A percentile compares a stretch with the other conserved stretches of the same genome.
These are phyloP conservation scores for Pascua sp. DNA, from an alignment of 1,284 basidiomycete species.

Conservation along the genomic window DNA sequence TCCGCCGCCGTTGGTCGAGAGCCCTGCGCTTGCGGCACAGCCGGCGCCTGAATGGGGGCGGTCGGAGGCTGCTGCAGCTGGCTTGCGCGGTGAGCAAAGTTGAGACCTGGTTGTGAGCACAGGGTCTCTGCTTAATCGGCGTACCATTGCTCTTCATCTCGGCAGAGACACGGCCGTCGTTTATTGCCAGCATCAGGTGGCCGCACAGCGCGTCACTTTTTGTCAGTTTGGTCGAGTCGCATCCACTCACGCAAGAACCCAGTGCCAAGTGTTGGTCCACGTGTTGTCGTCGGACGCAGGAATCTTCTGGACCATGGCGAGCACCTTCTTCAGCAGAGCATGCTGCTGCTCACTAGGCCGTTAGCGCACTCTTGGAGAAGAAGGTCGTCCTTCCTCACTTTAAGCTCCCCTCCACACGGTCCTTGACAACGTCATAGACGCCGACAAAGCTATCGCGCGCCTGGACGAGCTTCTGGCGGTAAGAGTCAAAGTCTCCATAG, in stretches of 20 bases:
- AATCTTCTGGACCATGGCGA: constrained; percentile 65
- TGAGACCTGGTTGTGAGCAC: constrained; percentile 66
- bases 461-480: constrained; percentile 72
- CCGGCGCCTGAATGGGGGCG: constrained; percentile 35
- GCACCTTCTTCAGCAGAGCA: constrained; percentile 81
- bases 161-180: constrained; percentile 84
- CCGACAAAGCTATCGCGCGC: constrained; percentile 82
- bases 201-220: constrained; percentile 87
- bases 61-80: constrained; percentile 40
- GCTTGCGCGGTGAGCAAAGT: constrained; percentile 64
- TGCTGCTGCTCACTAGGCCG: constrained; percentile 68
- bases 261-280: constrained; percentile 99
- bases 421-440: constrained; percentile 90
- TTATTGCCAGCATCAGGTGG: constrained; percentile 78
- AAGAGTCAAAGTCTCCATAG: constrained; percentile 82
- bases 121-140: constrained; percentile 11
- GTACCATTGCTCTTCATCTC: constrained; percentile 88
- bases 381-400: constrained; percentile 54
- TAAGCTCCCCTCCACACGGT: constrained; percentile 85
- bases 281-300: constrained; percentile 58
- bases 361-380: background rate
- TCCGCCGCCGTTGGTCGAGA: constrained; percentile 24
- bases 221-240: constrained; percentile 40
- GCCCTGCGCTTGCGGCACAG: constrained; percentile 47
- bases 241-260: constrained; percentile 63